These are phyloP conservation scores for Streptanthus diversifolius DNA, from an alignment of 345 rosid species.

Conservation along the genomic window DNA sequence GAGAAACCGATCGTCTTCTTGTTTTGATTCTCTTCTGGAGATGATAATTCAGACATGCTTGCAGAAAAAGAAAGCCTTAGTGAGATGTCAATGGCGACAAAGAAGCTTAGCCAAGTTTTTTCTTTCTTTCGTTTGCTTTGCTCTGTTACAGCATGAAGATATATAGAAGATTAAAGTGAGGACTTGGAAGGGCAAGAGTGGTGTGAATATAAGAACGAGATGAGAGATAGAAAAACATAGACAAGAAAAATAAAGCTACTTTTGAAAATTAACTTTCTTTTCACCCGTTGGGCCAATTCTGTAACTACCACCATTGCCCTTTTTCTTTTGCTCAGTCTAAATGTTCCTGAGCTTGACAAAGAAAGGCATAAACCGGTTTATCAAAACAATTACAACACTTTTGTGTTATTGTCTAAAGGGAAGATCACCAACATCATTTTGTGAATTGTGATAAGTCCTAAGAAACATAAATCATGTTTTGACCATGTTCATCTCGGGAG, in stretches of 20 bases:
- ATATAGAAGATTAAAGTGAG: conserved; percentile 15
- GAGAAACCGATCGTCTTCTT: conserved; percentile 42
- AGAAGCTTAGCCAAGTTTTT: conserved; percentile 9
- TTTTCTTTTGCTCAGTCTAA: background rate
- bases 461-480: background rate
- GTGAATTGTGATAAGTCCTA: background rate
- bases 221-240: conserved; percentile 6
- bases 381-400: background rate
- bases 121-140: conserved; percentile 13
- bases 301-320: conserved; percentile 41
- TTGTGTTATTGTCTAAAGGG: background rate
- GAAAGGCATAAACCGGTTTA: background rate
- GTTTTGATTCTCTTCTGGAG: conserved; percentile 23
- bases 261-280: conserved; percentile 42
- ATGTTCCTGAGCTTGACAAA: background rate
- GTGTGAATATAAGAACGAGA: conserved; percentile 55
- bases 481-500: background rate
- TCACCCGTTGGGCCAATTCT: conserved; percentile 31
- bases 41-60: conserved; percentile 53
- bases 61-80: background rate
- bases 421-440: background rate
- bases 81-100: conserved; percentile 23
- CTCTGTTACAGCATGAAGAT: conserved; percentile 14
- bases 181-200: conserved; percentile 40
- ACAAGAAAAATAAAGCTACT: conserved; percentile 33